Evolutionary conservation across 148 eudicot species (phyloP).

Genomic region (Pharnaceum exiguum): DNA sequence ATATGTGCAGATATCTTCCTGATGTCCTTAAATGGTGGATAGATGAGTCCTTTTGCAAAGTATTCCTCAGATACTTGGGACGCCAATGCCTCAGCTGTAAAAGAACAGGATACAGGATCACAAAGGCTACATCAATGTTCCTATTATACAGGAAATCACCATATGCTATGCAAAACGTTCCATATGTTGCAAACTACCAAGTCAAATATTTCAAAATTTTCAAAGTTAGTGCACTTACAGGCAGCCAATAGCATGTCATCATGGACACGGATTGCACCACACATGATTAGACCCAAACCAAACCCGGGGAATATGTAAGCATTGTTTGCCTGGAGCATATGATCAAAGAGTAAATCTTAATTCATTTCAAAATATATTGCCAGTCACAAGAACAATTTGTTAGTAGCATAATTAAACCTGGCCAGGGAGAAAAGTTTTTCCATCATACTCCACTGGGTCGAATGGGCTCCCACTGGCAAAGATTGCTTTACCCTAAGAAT

Average conservation of each 20-base stretch:
- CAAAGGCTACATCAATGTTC: not conserved
- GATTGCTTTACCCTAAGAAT: slow-evolving; percentile 64
- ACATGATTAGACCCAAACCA: slow-evolving; percentile 87
- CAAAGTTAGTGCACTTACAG: slow-evolving; percentile 45
- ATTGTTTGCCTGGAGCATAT: slow-evolving; percentile 67
- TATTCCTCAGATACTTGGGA: slow-evolving; percentile 57
- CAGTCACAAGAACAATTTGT: not conserved
- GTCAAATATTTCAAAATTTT: not conserved
- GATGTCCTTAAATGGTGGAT: slow-evolving; percentile 39
- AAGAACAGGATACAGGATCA: not conserved
- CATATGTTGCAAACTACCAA: no score
- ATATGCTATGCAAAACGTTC: not conserved
- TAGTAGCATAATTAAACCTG: slow-evolving; percentile 70
- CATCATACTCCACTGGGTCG: slow-evolving; percentile 59
- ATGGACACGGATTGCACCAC: slow-evolving; percentile 76
- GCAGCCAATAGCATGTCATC: slow-evolving; percentile 88
- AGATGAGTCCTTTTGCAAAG: slow-evolving; percentile 39
- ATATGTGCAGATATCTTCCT: slow-evolving; percentile 46
- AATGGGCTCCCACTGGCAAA: slow-evolving; percentile 96
- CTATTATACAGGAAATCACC: not conserved
- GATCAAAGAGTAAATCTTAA: no score
- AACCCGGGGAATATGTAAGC: slow-evolving; percentile 94
- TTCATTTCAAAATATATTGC: not conserved
- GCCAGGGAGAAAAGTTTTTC: slow-evolving; percentile 57
- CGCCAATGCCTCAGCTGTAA: slow-evolving; percentile 89